Evolutionary conservation across 1,284 basidiomycete species (phyloP).

Genomic region (Abortiporus biennis): DNA sequence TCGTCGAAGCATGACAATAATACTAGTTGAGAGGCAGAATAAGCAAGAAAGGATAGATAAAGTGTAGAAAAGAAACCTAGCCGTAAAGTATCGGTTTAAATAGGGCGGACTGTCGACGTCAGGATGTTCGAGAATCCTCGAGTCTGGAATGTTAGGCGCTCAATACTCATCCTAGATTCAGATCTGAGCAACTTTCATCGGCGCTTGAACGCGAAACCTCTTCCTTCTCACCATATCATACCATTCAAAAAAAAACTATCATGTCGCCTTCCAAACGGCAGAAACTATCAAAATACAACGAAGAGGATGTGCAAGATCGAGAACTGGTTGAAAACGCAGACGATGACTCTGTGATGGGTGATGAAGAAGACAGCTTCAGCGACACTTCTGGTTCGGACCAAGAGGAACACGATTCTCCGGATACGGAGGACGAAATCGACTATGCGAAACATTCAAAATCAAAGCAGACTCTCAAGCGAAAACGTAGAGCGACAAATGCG

Average conservation of each 20-base stretch:
- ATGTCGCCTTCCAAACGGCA: slow-evolving; percentile 19
- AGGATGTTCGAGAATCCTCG: slow-evolving; percentile 4
- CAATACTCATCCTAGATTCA: not conserved
- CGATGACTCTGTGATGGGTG: slow-evolving; percentile 1
- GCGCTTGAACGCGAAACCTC: not conserved
- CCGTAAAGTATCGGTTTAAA: too few species aligned
- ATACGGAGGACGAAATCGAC: slow-evolving; percentile 62
- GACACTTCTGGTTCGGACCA: slow-evolving; percentile 17
- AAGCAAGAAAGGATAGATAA: not conserved
- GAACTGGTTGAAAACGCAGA: slow-evolving; percentile 14
- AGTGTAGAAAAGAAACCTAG: too few species aligned
- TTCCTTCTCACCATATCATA: not conserved
- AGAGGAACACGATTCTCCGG: slow-evolving; percentile 27
- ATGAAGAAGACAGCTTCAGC: slow-evolving; percentile 25
- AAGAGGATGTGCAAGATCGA: slow-evolving; percentile 10
- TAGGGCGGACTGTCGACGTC: too few species aligned
- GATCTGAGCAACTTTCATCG: slow-evolving; percentile 8
- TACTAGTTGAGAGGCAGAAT: not conserved
- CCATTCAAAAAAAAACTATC: slow-evolving; percentile 15
- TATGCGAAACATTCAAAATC: slow-evolving; percentile 53
- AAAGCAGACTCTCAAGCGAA: slow-evolving; percentile 72
- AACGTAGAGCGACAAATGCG: slow-evolving; percentile 71
- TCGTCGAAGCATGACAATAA: slow-evolving; percentile 7
- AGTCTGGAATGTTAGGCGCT: not conserved
- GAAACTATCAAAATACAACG: slow-evolving; percentile 13